Evolutionary conservation across 2,329 filamentous ascomycete genomes (phyloP), one percentile per base, ranked within the genome.

Genomic region (Colletotrichum kahawae): DNA sequence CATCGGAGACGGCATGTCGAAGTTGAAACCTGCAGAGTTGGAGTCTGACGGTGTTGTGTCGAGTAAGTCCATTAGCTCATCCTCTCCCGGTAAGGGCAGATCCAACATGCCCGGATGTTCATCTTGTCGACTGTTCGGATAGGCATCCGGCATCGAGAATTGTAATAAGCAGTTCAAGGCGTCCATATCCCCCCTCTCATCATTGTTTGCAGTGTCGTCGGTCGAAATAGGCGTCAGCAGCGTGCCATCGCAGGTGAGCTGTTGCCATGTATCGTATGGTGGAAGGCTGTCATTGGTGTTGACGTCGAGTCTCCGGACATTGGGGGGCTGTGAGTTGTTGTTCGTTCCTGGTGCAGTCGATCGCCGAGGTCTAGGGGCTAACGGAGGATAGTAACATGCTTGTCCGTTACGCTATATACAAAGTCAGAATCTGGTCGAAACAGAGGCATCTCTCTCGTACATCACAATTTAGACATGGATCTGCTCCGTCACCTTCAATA

Each of bases 401-500:
- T 75, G 72, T 2, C 72, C 56, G 14, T 72, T 75, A 8, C 72
- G 72, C 72, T 75, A n/a, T 2, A 10, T 48, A 10, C 3, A 5
- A 5, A 24, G 59, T 51, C 16, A 31, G 4, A 33, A 29, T 3
- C 4, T 18, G 5, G 10, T 57, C 4, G 5, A 21, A 12, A 38
- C 29, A 12, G 0, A 14, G 14, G 10, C 38, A 10, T 13, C 24
- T 29, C 18, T 67, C 13, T 18, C 62, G 18, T 67, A 75, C 72
- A 56, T 75, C 72, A 29, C 72, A 75, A 12, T 75, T 67, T 5
- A 72, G 62, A 24, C 72, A 75, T 16, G 72, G 72, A 10, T 75
- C 68, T 21, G 72, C 72, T 4, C 72, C 72, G 33, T 75, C 68
- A 27, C 72, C 72, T 75, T 43, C 1, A 12, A n/a, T 12, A 7